phyloP scores from a whole-genome alignment of 352 stramenopile genomes.

The Globisporangium viniferum region DNA sequence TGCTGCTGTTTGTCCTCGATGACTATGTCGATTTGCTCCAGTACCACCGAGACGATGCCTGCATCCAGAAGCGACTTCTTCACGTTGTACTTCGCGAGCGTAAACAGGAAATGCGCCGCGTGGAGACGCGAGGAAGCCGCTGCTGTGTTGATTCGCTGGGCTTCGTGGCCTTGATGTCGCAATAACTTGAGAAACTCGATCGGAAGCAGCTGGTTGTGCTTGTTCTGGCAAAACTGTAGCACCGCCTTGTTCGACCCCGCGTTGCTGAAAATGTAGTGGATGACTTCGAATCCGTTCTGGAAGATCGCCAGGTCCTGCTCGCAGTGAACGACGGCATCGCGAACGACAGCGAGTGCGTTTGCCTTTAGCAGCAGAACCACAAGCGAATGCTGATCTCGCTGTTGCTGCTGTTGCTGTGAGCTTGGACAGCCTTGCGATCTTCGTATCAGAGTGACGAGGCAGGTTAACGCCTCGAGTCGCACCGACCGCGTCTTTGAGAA shows the following conservation, averaged over 20 bases:
- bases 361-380: slow-evolving; percentile 10
- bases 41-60: slow-evolving; percentile 8
- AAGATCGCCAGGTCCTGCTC: slow-evolving; percentile 22
- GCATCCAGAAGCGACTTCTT: slow-evolving; percentile 20
- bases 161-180: neutral
- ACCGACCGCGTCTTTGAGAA: slow-evolving; percentile 1
- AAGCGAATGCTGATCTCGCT: neutral
- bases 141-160: neutral
- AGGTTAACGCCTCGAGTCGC: neutral
- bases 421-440: neutral
- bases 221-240: slow-evolving; percentile 30
- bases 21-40: slow-evolving; percentile 4
- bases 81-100: slow-evolving; percentile 30
- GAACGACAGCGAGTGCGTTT: slow-evolving; percentile 20
- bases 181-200: slow-evolving; percentile 22
- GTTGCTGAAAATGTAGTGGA: slow-evolving; percentile 23
- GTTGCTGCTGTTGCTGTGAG: neutral
- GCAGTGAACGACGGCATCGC: slow-evolving; percentile 21
- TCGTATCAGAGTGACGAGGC: neutral
- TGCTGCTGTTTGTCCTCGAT: neutral
- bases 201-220: slow-evolving; percentile 22
- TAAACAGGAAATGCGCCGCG: slow-evolving; percentile 29
- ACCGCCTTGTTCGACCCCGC: slow-evolving; percentile 2
- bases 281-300: slow-evolving; percentile 19
- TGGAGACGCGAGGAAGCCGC: slow-evolving; percentile 3